phyloP scores from a whole-genome alignment of 768 basidiomycete genomes.

The Boletus sp. region DNA sequence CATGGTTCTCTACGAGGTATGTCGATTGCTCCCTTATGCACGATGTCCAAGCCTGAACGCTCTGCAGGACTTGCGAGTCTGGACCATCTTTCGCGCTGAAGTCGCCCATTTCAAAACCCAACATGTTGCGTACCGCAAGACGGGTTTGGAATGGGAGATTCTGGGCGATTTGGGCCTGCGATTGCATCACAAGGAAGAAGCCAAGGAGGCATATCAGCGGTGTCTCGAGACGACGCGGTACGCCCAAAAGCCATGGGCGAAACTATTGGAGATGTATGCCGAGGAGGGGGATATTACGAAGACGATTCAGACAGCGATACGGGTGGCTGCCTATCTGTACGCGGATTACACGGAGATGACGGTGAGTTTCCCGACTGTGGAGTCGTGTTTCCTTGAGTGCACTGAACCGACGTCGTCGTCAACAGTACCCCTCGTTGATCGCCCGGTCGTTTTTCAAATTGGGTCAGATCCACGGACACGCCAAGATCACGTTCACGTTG shows the following conservation, averaged over 20 bases:
- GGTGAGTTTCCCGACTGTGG: slow-evolving; percentile 42
- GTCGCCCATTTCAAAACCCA: slow-evolving; percentile 99
- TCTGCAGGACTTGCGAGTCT: slow-evolving; percentile 82
- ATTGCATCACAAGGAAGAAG: slow-evolving; percentile 97
- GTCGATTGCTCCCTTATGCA: slow-evolving; percentile 14
- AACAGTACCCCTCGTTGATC: slow-evolving; percentile 80
- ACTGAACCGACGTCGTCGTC: background rate
- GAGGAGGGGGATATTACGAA: slow-evolving; percentile 93
- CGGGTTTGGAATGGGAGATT: slow-evolving; percentile 97
- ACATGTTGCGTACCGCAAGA: slow-evolving; percentile 96
- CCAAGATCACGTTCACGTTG: slow-evolving; percentile 90
- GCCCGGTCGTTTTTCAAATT: slow-evolving; percentile 91
- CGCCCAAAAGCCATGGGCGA: slow-evolving; percentile 88
- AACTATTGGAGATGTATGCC: slow-evolving; percentile 94
- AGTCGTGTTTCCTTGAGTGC: too few relatives aligned
- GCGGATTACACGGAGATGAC: slow-evolving; percentile 88
- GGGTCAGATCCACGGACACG: slow-evolving; percentile 88
- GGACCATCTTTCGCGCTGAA: slow-evolving; percentile 99
- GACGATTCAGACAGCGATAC: slow-evolving; percentile 86
- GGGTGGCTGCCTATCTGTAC: slow-evolving; percentile 89
- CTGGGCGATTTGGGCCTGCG: slow-evolving; percentile 90
- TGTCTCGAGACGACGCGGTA: slow-evolving; percentile 86
- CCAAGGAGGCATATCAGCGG: slow-evolving; percentile 95
- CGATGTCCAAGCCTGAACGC: background rate
- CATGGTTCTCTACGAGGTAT: slow-evolving; percentile 96